Evolutionary conservation across 352 stramenopile species (phyloP).

Genomic region (Globisporangium cederbergense): DNA sequence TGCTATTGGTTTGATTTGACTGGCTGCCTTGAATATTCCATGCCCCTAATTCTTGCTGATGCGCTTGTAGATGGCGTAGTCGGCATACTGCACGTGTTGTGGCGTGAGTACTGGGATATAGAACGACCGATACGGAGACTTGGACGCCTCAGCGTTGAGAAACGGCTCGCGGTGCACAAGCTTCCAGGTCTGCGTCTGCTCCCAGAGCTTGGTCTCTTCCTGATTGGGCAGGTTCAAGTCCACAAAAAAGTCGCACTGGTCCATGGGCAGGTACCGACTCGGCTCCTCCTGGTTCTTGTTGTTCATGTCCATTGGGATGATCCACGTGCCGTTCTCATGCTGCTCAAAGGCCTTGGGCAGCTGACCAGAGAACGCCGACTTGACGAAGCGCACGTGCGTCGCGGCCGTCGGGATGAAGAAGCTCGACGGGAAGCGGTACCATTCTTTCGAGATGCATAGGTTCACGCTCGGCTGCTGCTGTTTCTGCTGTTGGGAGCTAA

Average conservation of each 20-base stretch:
- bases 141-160: constrained; percentile 56
- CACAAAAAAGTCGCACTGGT: constrained; percentile 88
- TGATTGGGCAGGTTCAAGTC: constrained; percentile 73
- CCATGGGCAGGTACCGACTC: constrained; percentile 78
- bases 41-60: constrained; percentile 8
- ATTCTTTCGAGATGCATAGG: constrained; percentile 97
- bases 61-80: constrained; percentile 72
- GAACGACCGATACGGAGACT: constrained; percentile 66
- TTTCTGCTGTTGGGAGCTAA: background rate
- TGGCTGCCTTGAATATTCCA: background rate
- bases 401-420: constrained; percentile 93
- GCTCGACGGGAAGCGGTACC: constrained; percentile 95
- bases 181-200: constrained; percentile 46
- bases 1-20: background rate
- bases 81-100: constrained; percentile 43
- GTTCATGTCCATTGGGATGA: constrained; percentile 89
- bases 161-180: constrained; percentile 52
- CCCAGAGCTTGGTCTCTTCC: constrained; percentile 66
- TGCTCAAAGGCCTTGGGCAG: constrained; percentile 92
- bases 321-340: constrained; percentile 53
- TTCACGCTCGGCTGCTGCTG: constrained; percentile 21
- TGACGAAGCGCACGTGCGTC: constrained; percentile 87
- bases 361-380: constrained; percentile 91
- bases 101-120: constrained; percentile 73
- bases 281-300: constrained; percentile 91